These are phyloP conservation scores for Holtermannia corniformis DNA, from an alignment of 768 basidiomycete species.

Conservation along the genomic window DNA sequence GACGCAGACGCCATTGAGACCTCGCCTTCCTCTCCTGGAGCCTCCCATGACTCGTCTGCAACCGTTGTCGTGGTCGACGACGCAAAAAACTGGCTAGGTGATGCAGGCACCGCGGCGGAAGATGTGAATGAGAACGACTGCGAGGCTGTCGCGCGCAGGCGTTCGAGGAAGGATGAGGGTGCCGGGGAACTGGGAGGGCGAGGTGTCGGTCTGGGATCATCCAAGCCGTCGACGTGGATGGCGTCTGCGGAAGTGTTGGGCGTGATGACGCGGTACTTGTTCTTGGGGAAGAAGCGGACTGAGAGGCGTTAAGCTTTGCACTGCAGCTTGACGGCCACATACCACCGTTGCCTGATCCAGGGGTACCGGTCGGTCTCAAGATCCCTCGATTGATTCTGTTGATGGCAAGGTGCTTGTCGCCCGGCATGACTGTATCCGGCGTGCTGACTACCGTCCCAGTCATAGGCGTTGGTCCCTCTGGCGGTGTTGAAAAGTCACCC, in stretches of 20 bases:
- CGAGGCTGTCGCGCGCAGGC: conserved; percentile 11
- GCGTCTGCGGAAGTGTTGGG: conserved; percentile 19
- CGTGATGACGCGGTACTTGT: conserved; percentile 33
- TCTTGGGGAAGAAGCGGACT: conserved; percentile 39
- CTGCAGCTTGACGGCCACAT: conserved; percentile 1
- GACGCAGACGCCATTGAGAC: conserved; percentile 23
- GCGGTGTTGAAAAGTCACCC: background rate
- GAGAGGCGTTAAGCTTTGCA: background rate
- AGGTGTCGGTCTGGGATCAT: conserved; percentile 4
- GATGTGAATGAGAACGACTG: conserved; percentile 27
- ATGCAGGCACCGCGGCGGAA: background rate
- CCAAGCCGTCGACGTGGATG: background rate
- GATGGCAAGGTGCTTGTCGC: background rate
- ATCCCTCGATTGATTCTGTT: conserved; percentile 14
- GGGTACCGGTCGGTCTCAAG: conserved; percentile 26
- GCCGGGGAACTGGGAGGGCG: conserved; percentile 17
- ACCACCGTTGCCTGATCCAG: conserved; percentile 37
- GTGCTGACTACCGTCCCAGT: too few relatives aligned
- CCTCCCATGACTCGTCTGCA: conserved; percentile 30
- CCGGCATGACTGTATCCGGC: background rate
- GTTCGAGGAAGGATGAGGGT: conserved; percentile 26
- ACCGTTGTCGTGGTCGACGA: background rate
- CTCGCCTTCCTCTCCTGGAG: conserved; percentile 34
- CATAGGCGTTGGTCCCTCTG: background rate
- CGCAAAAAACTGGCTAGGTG: background rate